These are phyloP conservation scores for Acanthamoeba royreba DNA, from an alignment of 208 protist species.

Conservation along the genomic window DNA sequence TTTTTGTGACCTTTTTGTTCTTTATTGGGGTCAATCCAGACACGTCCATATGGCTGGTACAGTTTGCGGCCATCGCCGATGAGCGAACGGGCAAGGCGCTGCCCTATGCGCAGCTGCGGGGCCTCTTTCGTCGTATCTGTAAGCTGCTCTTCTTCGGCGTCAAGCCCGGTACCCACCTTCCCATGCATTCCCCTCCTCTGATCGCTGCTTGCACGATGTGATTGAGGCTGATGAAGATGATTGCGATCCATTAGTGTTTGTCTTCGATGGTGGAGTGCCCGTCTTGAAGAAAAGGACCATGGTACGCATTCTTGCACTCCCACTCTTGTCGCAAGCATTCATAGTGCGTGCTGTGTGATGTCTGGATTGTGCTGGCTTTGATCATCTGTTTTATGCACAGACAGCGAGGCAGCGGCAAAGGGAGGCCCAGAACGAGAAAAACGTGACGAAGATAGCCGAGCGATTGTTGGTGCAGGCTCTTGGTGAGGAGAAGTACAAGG, in stretches of 20 bases:
- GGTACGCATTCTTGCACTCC: background rate
- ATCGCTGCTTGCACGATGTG: background rate
- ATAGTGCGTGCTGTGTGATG: too few species aligned
- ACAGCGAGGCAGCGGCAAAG: background rate
- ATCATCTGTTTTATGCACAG: background rate
- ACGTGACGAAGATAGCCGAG: background rate
- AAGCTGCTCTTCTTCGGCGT: conserved; percentile 39
- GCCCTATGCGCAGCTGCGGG: background rate
- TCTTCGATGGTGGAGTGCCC: conserved; percentile 22
- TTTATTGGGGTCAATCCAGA: background rate
- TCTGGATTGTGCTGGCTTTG: background rate
- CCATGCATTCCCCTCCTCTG: background rate
- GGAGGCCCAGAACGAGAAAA: background rate
- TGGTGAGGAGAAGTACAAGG: background rate
- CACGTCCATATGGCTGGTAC: conserved; percentile 1
- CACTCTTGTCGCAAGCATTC: too few species aligned
- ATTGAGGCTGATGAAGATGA: background rate
- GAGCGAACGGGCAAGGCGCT: background rate
- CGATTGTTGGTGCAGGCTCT: background rate
- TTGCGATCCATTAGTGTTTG: conserved; percentile 32
- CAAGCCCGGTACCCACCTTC: background rate
- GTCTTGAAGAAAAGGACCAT: background rate
- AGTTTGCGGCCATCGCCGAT: background rate
- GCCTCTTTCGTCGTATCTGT: conserved; percentile 9
- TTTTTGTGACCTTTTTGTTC: background rate